A percentile compares a stretch with the other conserved stretches of the same genome.
These are phyloP conservation scores for Dryas integrifolia DNA, from an alignment of 331 rosid species.

Conservation along the genomic window DNA sequence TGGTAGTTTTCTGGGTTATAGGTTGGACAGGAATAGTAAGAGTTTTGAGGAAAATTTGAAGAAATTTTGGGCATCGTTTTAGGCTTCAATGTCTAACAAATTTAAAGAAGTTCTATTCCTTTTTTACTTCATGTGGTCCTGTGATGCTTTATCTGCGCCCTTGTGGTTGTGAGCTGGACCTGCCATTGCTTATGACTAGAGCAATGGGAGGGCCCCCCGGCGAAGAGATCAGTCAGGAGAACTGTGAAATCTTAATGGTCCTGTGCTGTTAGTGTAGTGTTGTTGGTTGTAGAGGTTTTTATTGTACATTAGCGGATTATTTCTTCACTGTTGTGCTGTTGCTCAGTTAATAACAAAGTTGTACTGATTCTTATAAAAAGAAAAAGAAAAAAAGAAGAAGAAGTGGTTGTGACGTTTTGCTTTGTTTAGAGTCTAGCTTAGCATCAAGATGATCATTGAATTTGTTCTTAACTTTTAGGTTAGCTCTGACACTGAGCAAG, in stretches of 20 bases:
- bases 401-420: too few relatives aligned
- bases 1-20: not conserved
- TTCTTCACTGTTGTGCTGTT: not conserved
- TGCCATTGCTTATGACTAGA: slow-evolving; percentile 17
- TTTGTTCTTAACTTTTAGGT: not conserved
- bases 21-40: not conserved
- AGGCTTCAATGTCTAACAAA: not conserved
- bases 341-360: too few relatives aligned
- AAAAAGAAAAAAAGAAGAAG: too few relatives aligned
- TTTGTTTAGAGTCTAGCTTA: not conserved
- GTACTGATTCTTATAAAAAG: not conserved
- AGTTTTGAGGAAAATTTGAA: not conserved
- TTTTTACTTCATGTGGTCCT: not conserved
- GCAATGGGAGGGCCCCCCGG: slow-evolving; percentile 3
- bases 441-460: not conserved
- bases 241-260: not conserved
- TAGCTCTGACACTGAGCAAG: too few relatives aligned
- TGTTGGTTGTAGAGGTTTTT: too few relatives aligned
- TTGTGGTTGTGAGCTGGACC: slow-evolving; percentile 1
- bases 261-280: not conserved
- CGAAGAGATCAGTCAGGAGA: too few relatives aligned
- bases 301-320: not conserved
- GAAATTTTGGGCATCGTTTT: not conserved
- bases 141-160: not conserved
- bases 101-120: not conserved